phyloP scores from a whole-genome alignment of 352 stramenopile genomes.

The Albugo candida region DNA sequence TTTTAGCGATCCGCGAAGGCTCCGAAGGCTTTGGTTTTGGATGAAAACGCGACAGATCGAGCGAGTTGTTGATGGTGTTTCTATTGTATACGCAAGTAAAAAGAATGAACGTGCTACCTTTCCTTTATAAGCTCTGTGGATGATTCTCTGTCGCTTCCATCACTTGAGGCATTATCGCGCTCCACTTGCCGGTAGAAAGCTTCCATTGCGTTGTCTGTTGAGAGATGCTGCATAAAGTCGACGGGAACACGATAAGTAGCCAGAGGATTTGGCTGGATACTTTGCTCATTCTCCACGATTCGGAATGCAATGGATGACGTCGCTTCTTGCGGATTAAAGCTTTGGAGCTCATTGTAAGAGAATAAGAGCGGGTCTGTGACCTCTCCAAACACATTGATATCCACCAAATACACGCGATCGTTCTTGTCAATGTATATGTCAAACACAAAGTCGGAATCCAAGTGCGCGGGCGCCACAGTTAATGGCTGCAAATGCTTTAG shows the following conservation, averaged over 20 bases:
- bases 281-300: slow-evolving; percentile 41
- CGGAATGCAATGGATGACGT: slow-evolving; percentile 25
- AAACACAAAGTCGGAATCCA: slow-evolving; percentile 74
- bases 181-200: slow-evolving; percentile 41
- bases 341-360: slow-evolving; percentile 67
- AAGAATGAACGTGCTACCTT: neutral
- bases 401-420: slow-evolving; percentile 79
- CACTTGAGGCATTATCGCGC: slow-evolving; percentile 24
- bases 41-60: slow-evolving; percentile 24
- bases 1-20: slow-evolving; percentile 96
- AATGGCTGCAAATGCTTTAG: slow-evolving; percentile 17
- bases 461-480: slow-evolving; percentile 11
- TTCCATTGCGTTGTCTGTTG: slow-evolving; percentile 45
- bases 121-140: neutral
- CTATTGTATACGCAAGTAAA: slow-evolving; percentile 1
- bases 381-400: slow-evolving; percentile 88
- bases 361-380: slow-evolving; percentile 90
- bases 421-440: slow-evolving; percentile 91
- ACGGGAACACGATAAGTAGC: slow-evolving; percentile 69
- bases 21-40: slow-evolving; percentile 96
- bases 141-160: neutral
- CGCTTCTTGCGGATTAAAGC: slow-evolving; percentile 6
- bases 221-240: slow-evolving; percentile 65
- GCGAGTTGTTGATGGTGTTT: neutral
- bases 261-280: slow-evolving; percentile 40